Conservation (phyloP, 2,329 filamentous ascomycete genomes). For the Penicillium thymicola region DNA sequence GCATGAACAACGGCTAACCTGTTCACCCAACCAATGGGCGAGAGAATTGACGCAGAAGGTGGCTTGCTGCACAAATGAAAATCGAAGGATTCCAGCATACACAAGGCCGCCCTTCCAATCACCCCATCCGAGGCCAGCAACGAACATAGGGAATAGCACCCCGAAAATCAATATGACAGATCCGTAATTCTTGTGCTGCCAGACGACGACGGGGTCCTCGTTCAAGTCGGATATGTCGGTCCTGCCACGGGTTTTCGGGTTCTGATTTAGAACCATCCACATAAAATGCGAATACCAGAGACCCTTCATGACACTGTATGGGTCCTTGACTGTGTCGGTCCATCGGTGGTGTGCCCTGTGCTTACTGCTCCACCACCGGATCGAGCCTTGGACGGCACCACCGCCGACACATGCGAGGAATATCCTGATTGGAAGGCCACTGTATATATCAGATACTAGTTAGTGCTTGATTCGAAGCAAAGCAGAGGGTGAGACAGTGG, state of each 20-base stretch:
- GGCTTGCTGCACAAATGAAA: slow-evolving; percentile 82
- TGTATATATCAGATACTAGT: slow-evolving; percentile 41
- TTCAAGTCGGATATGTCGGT: slow-evolving; percentile 83
- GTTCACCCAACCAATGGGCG: slow-evolving; percentile 81
- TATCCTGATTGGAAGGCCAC: slow-evolving; percentile 66
- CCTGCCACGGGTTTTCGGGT: slow-evolving; percentile 72
- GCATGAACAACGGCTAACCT: slow-evolving; percentile 35
- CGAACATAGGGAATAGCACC: slow-evolving; percentile 66
- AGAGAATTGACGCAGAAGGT: slow-evolving; percentile 88
- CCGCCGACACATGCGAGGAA: slow-evolving; percentile 75
- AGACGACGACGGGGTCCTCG: slow-evolving; percentile 74
- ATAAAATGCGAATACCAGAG: slow-evolving; percentile 74
- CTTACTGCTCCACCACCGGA: slow-evolving; percentile 79
- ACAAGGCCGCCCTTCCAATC: slow-evolving; percentile 76
- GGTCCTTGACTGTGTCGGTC: slow-evolving; percentile 83
- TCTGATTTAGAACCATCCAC: slow-evolving; percentile 84
- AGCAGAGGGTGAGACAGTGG: neutral
- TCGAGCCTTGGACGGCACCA: slow-evolving; percentile 76
- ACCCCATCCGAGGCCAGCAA: slow-evolving; percentile 71
- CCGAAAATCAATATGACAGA: slow-evolving; percentile 71
- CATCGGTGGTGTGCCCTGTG: slow-evolving; percentile 83
- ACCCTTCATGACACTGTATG: slow-evolving; percentile 84
- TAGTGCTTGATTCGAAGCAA: neutral
- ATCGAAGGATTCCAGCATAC: slow-evolving; percentile 75
- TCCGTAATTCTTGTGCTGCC: slow-evolving; percentile 80